Evolutionary conservation across 495 filamentous ascomycete genomes (phyloP), one percentile per base, ranked within the genome.

Genomic region (Opeltia flavorubescens): DNA sequence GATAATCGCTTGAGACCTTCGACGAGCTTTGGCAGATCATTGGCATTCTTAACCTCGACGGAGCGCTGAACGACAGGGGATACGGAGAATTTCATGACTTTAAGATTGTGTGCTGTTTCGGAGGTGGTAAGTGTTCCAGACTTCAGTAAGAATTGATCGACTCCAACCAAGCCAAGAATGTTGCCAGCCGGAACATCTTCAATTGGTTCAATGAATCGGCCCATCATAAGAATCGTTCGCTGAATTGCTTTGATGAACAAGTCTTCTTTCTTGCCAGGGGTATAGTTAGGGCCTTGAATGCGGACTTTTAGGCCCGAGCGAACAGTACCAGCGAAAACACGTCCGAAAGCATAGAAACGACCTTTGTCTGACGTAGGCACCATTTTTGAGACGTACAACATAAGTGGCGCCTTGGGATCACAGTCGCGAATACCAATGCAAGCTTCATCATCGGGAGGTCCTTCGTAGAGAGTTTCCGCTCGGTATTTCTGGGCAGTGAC

Each of bases 321-420:
- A 72, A 95, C 91, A 62, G 87, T 95, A 80, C 91, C 91, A 53
- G 93, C 69, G 79, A 96, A 99, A 69, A 99, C 91, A 88, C 91
- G 93, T 70, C 91, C 91, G 75, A 99, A 99, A 67, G 91, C 91
- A 74, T 94, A 99, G 86, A 99, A 99, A 74, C 91, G 89, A 70
- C 91, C 93, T 81, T 95, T 96, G 65, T 99, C 91, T 62, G 88
- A 89, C 52, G 91, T 96, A 60, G 91, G 91, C 56, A 99, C 93
- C 91, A 99, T 99, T 83, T 99, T 99, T 63, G 91, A 99, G 69
- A 99, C 89, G 80, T 99, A 99, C 53, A 96, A 76, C 91, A 99
- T 99, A 66, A 99, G 91, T 59, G 89, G 86, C 61, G 78, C 91
- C 75, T 91, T 94, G 69, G 89, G 75, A 66, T 96, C 83, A 73